Base-by-base conservation (phyloP, 352 stramenopile genomes). In the Globisporangium cylindrosporum region DNA sequence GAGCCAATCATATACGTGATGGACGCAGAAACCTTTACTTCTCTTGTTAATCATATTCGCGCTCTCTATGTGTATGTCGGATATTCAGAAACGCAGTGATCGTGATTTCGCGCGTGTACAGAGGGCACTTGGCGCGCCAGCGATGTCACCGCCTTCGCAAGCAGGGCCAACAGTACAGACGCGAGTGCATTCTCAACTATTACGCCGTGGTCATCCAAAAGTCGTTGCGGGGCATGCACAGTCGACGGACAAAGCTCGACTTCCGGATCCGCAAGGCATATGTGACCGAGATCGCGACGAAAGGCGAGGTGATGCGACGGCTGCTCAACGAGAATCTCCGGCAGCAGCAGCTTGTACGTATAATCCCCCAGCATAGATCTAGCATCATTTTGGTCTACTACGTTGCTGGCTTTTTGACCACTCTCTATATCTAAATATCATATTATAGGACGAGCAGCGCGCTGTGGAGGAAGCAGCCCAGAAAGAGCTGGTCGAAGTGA, bases 181-280 rank as follows among this genome's bases (percentile, higher is more conserved):
- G 55, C 14, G 66, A 65, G 57, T 74, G 69, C 3, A 59, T 88
- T 9, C 68, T 87, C 0, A 62, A 89, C 46, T 88, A 74, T 41
- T 81, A 88, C 34, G 81, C 81, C 0, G 70, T 82, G 14, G 43
- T 75, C 46, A 85, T 92, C 55, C 80, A 90, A 69, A 91, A 90
- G 43, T 64, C 74, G 56, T 60, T 78, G 20, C 82, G 84, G 12
- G 82, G 84, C 2, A 70, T 73, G 18, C 64, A 78, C 56, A 90
- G 80, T 72, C 78, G 81, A 5, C 76, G 72, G 18, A 71, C 67
- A 27, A 77, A 76, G 25, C 75, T 85, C 34, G 81, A 92, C 29
- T 89, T 92, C 61, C 74, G 77, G 15, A 82, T 79, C 55, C 77
- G 84, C 46, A 90, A 89, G 65, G 77, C 82, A 10, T 86, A 84